Base-by-base conservation (phyloP, 1,284 basidiomycete species). In the Coniophora puteana region DNA sequence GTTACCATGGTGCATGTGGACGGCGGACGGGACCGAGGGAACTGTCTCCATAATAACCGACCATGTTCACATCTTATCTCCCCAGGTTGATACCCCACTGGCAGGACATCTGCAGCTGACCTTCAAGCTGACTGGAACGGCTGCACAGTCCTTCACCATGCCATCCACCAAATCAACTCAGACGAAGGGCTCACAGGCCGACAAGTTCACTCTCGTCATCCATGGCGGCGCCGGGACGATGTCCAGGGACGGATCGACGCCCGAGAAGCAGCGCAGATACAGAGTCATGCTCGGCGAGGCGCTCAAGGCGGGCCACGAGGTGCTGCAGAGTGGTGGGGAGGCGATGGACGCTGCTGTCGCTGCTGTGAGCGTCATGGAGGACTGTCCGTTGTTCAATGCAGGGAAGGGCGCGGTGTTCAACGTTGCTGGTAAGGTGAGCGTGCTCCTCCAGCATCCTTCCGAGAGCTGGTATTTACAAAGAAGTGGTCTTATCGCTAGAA, bases 391-490 rank as follows among this genome's bases (percentile, higher is more conserved):
- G 7, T 91, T 91, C 66, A 91, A 91, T 51, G 65, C 81, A 5
- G 86, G 76, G 6, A 86, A 83, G 52, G 88, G 87, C 8, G 82
- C 88, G 8, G 87, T 90, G 4, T 90, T 89, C 66, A 90, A 89
- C 51, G 65, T 74, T 6, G 84, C 67, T 8, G 86, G 87, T 21
- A 87, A 88, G 69, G 84, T 85, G 43, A 44, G 55, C 35, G 8
- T 29, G 32, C 18, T 22, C 10, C 16, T 30, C 26, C 27, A 32
- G 36, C 17, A 29, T 18, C 17, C 40, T 23, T 1, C 4, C 25
- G 3, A n/a, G 11, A 4, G 27, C 20, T 18, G 12, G 13, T 22
- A 10, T 14, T 8, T 18, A 23, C 18, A 16, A 14, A 38, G 33
- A 25, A 20, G 13, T 31, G 28, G 33, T 12, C 8, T 31, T 13